A percentile compares a stretch with the other conserved stretches of the same genome.
phyloP scores from a whole-genome alignment of 164 flowering plant genomes.

The Magnolia kwangsiensis region DNA sequence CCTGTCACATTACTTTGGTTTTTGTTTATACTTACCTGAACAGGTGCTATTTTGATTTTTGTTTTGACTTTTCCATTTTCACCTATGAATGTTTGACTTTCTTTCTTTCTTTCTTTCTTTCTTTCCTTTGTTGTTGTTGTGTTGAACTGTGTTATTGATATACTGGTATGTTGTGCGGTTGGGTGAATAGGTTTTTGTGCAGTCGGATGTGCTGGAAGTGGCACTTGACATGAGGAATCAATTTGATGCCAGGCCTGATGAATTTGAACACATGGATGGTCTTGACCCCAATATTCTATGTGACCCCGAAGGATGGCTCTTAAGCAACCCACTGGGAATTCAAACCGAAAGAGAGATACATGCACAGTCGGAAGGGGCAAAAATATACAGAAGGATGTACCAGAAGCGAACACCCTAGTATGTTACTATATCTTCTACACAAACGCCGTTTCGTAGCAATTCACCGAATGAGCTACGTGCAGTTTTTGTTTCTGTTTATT shows the following conservation, averaged over 20 bases:
- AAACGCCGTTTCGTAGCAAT: no score
- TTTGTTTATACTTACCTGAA: no score
- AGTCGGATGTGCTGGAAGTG: constrained; percentile 86
- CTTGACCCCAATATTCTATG: constrained; percentile 36
- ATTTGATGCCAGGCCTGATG: constrained; percentile 50
- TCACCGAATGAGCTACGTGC: no score
- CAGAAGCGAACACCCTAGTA: constrained; percentile 27
- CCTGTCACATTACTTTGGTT: no score
- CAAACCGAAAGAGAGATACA: constrained; percentile 93
- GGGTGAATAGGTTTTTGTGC: constrained; percentile 31
- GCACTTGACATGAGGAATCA: constrained; percentile 77
- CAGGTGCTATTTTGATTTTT: no score
- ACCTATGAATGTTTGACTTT: no score
- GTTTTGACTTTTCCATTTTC: no score
- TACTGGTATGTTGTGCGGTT: no score
- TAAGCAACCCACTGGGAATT: constrained; percentile 81
- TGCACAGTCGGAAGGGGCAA: constrained; percentile 83
- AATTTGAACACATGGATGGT: constrained; percentile 46
- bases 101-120: no score
- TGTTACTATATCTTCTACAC: background rate
- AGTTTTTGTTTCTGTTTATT: no score
- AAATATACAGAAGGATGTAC: constrained; percentile 79
- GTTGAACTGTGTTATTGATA: no score
- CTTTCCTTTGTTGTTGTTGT: no score
- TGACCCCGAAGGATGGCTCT: constrained; percentile 71